Evolutionary conservation across 768 basidiomycete species (phyloP), one percentile per base, ranked within the genome.

Genomic region (Xerocomus brunneocitrinus): DNA sequence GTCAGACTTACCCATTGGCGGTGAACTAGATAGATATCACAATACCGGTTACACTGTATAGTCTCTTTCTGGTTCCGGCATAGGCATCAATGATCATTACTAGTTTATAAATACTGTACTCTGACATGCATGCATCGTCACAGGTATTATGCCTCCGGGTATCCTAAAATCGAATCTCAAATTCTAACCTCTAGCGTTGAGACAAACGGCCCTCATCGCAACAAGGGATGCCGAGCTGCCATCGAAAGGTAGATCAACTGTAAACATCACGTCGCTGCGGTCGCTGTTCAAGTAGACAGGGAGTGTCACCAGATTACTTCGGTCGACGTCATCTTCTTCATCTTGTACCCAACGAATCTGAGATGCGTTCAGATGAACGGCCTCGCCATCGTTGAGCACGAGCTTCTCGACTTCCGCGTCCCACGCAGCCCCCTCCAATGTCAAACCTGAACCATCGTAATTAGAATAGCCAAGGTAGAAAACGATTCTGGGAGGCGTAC

Each of bases 241-340:
- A 55, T 87, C 87, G 59, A 92, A 87, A 19, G 89, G 87, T 52
- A 98, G 69, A 61, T 91, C 82, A 34, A 95, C 85, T 1, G 89
- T 92, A 74, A 97, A 95, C 63, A 98, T 73, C 32, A 95, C 89
- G 62, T 93, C 91, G 66, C 84, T 88, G 47, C 95, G 81, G 72
- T 92, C 89, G 58, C 79, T 77, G 71, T 98, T 97, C 66, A 98
- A 80, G 70, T 97, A 98, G 41, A 97, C 90, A 0, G 95, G 95
- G 22, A 98, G 74, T 58, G 85, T 89, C 63, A 95, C 89, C 51
- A 81, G 60, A 48, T 71, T 73, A 32, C 65, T 64, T 34, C 64
- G 64, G 16, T 72, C 56, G 34, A 25, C 35, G 5, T 22, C 39
- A 5, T 68, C 61, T 34, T 77, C 78, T 36, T 77, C 73, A 34